Evolutionary conservation across 495 filamentous ascomycete species (phyloP).

Genomic region (Penicillium paxilli): DNA sequence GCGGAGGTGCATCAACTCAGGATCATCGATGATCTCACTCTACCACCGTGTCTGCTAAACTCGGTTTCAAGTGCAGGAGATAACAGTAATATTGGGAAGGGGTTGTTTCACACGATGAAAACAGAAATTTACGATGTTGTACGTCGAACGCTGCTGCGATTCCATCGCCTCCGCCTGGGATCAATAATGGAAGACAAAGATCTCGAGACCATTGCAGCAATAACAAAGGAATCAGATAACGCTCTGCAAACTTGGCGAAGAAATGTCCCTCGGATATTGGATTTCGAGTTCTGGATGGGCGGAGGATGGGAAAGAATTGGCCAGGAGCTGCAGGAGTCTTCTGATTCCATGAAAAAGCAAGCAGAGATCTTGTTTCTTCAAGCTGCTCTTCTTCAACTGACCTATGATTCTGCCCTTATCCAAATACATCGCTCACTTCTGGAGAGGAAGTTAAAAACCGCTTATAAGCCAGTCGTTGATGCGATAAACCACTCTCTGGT

Average conservation of each 20-base stretch:
- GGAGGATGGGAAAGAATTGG: constrained; percentile 3
- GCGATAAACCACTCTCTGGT: constrained; percentile 12
- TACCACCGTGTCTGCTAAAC: not conserved
- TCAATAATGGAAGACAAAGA: constrained; percentile 9
- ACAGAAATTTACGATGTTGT: constrained; percentile 17
- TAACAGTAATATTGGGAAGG: constrained; percentile 1
- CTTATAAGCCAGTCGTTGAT: constrained; percentile 9
- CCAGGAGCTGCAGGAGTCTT: constrained; percentile 4
- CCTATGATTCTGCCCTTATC: constrained; percentile 20
- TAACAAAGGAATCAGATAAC: not conserved
- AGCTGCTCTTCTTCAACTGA: constrained; percentile 18
- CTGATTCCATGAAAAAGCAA: constrained; percentile 7
- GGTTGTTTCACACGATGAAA: constrained; percentile 11
- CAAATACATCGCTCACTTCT: constrained; percentile 16
- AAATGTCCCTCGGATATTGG: not conserved
- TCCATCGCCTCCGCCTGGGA: constrained; percentile 14
- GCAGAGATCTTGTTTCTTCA: constrained; percentile 19
- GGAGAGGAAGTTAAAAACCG: constrained; percentile 3
- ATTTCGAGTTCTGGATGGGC: constrained; percentile 12
- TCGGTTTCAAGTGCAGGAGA: not conserved
- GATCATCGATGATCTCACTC: constrained; percentile 11
- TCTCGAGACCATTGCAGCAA: constrained; percentile 5
- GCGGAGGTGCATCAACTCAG: constrained; percentile 12
- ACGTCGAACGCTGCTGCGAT: constrained; percentile 11
- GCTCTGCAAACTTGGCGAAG: not conserved